Evolutionary conservation across 2,329 filamentous ascomycete species (phyloP).

Genomic region (Claviceps maximensis): DNA sequence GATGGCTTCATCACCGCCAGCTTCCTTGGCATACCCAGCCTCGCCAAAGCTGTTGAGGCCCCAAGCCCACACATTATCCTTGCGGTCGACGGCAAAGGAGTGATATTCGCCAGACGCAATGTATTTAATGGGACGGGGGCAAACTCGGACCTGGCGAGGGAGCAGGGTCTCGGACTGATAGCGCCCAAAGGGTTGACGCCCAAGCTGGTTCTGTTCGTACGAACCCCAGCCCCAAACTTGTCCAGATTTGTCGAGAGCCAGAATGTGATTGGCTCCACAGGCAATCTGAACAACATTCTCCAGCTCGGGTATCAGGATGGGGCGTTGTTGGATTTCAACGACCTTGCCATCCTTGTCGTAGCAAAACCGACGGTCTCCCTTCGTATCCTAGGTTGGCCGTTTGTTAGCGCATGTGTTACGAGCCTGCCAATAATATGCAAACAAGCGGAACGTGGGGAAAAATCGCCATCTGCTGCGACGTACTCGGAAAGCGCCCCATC

Average conservation of each 20-base stretch:
- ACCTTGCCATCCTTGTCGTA: conserved; percentile 33
- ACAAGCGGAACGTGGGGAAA: too few relatives aligned
- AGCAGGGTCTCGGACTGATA: conserved; percentile 49
- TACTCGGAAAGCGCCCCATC: conserved; percentile 70
- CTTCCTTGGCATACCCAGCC: conserved; percentile 51
- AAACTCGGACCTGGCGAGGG: conserved; percentile 43
- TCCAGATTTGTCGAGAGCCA: conserved; percentile 52
- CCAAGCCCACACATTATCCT: conserved; percentile 65
- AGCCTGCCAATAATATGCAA: not conserved
- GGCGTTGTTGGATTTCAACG: conserved; percentile 35
- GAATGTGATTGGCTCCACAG: conserved; percentile 57
- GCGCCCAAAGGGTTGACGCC: conserved; percentile 45
- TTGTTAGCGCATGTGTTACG: not conserved
- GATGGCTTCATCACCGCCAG: conserved; percentile 42
- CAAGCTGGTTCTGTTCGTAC: conserved; percentile 52
- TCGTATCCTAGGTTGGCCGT: not conserved
- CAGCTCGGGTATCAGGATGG: conserved; percentile 44
- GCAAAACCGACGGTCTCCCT: conserved; percentile 27
- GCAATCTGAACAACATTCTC: conserved; percentile 53
- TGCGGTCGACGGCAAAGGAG: conserved; percentile 63
- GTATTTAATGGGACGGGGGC: conserved; percentile 44
- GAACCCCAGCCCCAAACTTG: conserved; percentile 59
- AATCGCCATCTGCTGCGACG: conserved; percentile 22
- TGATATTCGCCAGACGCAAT: conserved; percentile 62
- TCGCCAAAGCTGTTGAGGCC: conserved; percentile 81